phyloP scores from a whole-genome alignment of 2,329 filamentous ascomycete genomes.

The Helotiales sp. region DNA sequence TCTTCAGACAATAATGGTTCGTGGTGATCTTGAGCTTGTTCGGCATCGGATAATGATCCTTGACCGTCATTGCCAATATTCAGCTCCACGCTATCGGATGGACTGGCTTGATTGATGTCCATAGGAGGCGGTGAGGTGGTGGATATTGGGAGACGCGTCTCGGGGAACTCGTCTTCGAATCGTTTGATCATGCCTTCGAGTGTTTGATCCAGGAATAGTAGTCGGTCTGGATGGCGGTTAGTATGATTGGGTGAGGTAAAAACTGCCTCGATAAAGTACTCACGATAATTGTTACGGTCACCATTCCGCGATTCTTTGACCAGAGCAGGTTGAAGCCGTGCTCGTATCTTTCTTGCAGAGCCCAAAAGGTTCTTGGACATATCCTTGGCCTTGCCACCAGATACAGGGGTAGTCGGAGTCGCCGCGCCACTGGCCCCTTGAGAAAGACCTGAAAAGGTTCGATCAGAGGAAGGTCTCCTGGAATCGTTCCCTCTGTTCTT shows the following conservation, averaged over 20 bases:
- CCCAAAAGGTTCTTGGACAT: slow-evolving; percentile 90
- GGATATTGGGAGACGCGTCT: slow-evolving; percentile 58
- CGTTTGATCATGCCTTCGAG: slow-evolving; percentile 89
- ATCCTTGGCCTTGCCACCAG: slow-evolving; percentile 72
- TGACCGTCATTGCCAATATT: slow-evolving; percentile 9
- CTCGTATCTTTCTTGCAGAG: slow-evolving; percentile 85
- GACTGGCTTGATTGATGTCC: slow-evolving; percentile 19
- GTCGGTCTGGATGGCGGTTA: slow-evolving; percentile 53
- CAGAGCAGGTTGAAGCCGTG: slow-evolving; percentile 79
- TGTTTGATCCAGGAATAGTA: slow-evolving; percentile 86
- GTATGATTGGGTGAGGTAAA: slow-evolving; percentile 3
- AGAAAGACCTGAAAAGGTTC: slow-evolving; percentile 22
- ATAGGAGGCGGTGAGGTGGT: slow-evolving; percentile 22
- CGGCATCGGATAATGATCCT: slow-evolving; percentile 23
- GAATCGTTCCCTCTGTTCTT: slow-evolving; percentile 74
- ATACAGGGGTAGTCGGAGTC: slow-evolving; percentile 42
- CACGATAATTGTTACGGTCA: slow-evolving; percentile 77
- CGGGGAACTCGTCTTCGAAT: slow-evolving; percentile 95
- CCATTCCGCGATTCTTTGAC: slow-evolving; percentile 69
- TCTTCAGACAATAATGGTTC: slow-evolving; percentile 39
- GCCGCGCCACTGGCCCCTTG: slow-evolving; percentile 45
- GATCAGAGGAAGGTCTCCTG: slow-evolving; percentile 39
- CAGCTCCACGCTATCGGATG: slow-evolving; percentile 38
- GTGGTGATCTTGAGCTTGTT: slow-evolving; percentile 13
- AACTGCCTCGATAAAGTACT: slow-evolving; percentile 38